Base-by-base conservation (phyloP, 2,329 filamentous ascomycete genomes). In the Ascochyta rabiei region DNA sequence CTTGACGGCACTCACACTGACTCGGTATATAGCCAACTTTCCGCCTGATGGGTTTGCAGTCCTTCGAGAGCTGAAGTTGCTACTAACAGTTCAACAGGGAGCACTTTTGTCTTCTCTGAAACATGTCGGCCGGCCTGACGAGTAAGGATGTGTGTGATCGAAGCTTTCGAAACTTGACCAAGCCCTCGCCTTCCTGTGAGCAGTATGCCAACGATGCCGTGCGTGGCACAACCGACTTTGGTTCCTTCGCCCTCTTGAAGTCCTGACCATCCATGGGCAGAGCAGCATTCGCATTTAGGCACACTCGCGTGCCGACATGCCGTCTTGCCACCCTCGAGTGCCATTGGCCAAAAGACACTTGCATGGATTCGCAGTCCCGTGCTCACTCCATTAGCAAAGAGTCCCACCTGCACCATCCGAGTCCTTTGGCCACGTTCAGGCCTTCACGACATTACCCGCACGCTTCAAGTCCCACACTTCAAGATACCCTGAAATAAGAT, bases 361-460 rank as follows among this genome's bases (percentile, higher is more conserved):
- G 7, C 37, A 39, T 23, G 6, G 13, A 8, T 21, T 21, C 16
- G 13, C 28, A 30, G 12, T 15, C 9, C 16, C 38, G 39, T 37
- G 13, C 42, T 35, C 37, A 37, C 31, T 37, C 13, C 19, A 45
- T 53, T 53, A 53, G 42, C 49, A 53, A 53, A 53, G 13, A 31
- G 49, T 30, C n/a, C 49, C 49, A 53, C 43, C 47, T 42, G 30
- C 30, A 38, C 13, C 34, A 38, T 43, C 41, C 49, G 23, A 37
- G 28, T 40, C 42, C 10, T 16, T 35, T 4, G n/a, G 6, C 18
- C 24, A 31, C 18, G 6, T 19, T 38, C 23, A 37, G 35, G 37
- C 37, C n/a, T 30, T 4, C 19, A 30, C 24, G 38, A 53, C 18
- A 15, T 30, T 42, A 52, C 23, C 18, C 37, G 49, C 23, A n/a